Conservation (phyloP, 2,329 filamentous ascomycete genomes). For the Huntiella moniliformis region DNA sequence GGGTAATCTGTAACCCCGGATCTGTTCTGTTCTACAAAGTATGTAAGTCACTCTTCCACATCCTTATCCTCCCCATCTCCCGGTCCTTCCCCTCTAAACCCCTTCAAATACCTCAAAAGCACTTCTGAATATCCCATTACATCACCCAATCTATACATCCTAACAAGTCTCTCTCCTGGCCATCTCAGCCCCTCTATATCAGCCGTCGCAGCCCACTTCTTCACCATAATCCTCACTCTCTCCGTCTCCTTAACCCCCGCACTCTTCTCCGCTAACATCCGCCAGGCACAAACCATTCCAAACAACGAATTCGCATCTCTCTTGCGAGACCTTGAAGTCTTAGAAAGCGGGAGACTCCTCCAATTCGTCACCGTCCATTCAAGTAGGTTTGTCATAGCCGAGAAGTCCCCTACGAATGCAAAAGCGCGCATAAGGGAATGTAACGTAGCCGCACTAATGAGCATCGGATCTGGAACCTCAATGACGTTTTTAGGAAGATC, state of each 20-base stretch:
- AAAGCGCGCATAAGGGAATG: conserved; percentile 32
- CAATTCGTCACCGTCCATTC: conserved; percentile 38
- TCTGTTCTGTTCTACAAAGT: no score
- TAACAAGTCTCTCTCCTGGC: conserved; percentile 22
- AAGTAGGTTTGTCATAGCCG: conserved; percentile 37
- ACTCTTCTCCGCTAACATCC: conserved; percentile 27
- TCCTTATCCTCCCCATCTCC: conserved; percentile 3
- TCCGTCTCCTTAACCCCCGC: conserved; percentile 19
- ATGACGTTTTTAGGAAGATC: neutral
- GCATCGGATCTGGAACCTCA: neutral
- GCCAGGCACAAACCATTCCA: conserved; percentile 26
- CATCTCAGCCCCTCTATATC: conserved; percentile 18
- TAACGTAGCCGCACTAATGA: conserved; percentile 2
- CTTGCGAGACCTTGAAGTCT: conserved; percentile 13
- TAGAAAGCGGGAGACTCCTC: conserved; percentile 15
- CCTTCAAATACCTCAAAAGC: conserved; percentile 2
- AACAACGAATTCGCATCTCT: conserved; percentile 18
- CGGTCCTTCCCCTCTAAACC: conserved; percentile 1
- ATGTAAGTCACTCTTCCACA: neutral
- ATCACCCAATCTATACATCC: conserved; percentile 16
- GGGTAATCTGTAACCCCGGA: no score
- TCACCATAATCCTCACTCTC: conserved; percentile 17
- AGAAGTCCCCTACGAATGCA: conserved; percentile 38
- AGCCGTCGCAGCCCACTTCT: conserved; percentile 15
- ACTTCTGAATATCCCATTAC: conserved; percentile 8